Base-by-base conservation (phyloP, 73 alveolate genomes). In the Strombidium stylifer region DNA sequence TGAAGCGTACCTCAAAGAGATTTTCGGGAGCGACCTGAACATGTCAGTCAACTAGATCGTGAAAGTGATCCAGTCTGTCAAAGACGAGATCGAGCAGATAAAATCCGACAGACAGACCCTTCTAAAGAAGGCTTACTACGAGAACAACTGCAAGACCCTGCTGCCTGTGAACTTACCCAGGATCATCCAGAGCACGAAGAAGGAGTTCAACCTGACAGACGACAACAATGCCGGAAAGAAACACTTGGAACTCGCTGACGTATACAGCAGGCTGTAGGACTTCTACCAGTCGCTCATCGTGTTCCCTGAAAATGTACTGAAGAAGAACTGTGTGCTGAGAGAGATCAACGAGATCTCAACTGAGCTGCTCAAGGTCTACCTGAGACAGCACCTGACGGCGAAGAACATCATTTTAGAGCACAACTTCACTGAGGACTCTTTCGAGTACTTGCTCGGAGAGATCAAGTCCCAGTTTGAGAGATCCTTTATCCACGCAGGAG, bases 401-500 rank as follows among this genome's bases (percentile, higher is more conserved):
- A 87, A 87, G 64, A 57, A 76, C 32, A 82, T 79, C 39, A 73
- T 90, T 42, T 36, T 59, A 24, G 70, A 87, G 56, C 94, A 91
- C 61, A 73, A 96, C 71, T 62, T 94, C 35, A 70, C 84, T 36
- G 67, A 71, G 45, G 85, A 85, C 48, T 93, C 98, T 35, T 93
- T 96, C 61, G 96, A 91, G 40, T 93, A 92, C 82, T 78, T 96
- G 32, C 58, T 92, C 47, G 99, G 99, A 26, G 99, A 93, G 74
- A 87, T 93, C 39, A 80, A 84, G 61, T 42, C 87, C 0, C 57
- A 86, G 67, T 90, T 90, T 60, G 81, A 77, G 44, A 87, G 72
- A 37, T 84, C 97, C 14, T 53, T 74, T 31, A 96, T 78, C 0
- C 91, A 93, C 37, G 97, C 99, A 12, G 99, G 98, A 20, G 99